Evolutionary conservation across 306 rosid genomes (phyloP).

Genomic region (Trichosanthes truncata): DNA sequence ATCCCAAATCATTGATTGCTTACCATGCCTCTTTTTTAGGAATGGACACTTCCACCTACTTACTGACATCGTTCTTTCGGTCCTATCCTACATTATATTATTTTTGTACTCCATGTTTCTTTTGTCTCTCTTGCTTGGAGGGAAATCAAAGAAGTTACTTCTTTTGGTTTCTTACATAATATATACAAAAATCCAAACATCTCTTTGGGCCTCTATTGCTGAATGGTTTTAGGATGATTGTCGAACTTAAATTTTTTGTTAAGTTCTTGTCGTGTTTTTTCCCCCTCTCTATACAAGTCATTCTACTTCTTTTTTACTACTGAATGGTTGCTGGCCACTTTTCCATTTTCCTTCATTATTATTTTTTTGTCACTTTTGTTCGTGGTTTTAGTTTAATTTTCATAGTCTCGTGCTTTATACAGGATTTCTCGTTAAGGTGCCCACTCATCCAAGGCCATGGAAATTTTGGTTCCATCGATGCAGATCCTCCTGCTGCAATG

Average conservation of each 20-base stretch:
- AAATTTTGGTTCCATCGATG: constrained; percentile 93
- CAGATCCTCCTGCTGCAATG: constrained; percentile 99
- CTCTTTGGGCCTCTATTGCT: background rate
- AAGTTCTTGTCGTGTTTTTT: background rate
- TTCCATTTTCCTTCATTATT: background rate
- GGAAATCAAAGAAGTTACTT: background rate
- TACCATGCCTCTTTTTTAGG: background rate
- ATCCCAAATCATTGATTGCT: background rate
- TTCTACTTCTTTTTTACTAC: background rate
- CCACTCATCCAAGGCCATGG: constrained; percentile 96
- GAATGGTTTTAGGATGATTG: background rate
- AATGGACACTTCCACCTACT: background rate
- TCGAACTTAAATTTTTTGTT: background rate
- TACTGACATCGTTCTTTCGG: background rate
- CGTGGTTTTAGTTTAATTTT: background rate
- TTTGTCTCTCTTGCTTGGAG: background rate
- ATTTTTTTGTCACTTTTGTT: background rate
- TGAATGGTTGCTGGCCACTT: background rate
- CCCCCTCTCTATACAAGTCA: background rate
- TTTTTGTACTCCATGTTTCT: background rate
- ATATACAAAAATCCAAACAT: background rate
- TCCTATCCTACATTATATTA: background rate
- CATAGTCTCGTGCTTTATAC: constrained; percentile 9
- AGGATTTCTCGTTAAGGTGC: constrained; percentile 85
- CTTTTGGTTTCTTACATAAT: background rate